Base-by-base conservation (phyloP, 768 basidiomycete species). In the Trichaptum fuscoviolaceum region DNA sequence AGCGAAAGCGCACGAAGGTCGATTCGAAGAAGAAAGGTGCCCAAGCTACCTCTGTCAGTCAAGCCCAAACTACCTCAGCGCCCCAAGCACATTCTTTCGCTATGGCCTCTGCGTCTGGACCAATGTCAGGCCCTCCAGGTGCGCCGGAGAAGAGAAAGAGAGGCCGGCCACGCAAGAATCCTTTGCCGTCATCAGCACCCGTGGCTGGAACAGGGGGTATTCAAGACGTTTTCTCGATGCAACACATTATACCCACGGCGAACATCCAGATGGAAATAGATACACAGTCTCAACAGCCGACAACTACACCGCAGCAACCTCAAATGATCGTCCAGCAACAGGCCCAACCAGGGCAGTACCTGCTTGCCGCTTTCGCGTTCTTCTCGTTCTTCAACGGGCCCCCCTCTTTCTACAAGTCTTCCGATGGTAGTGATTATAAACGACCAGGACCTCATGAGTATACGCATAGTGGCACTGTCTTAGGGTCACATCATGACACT, bases 311-410 rank as follows among this genome's bases (percentile, higher is more conserved):
- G 67, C 70, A 71, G 35, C 70, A 72, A 62, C 58, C 60, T 27
- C 68, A 71, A 20, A 67, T 64, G 57, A 34, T 52, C 7, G 30
- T 57, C 9, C 68, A 65, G 66, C 65, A 17, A 69, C 42, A 63
- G 63, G 59, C 27, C 18, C 66, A 64, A 36, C 65, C 65, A 35
- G 66, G 67, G 58, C 91, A 92, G 68, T 93, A 90, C 74, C 87
- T 94, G 63, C 85, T 95, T 61, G 92, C 91, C 27, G 86, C 86
- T 27, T 94, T 94, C 71, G 90, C 91, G 0, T 81, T 94, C 64
- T 92, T 95, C 78, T 93, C 91, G 0, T 90, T 94, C 77, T 91
- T 93, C 80, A 92, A 91, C 71, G 90, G 88, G 0, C 87, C 90
- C 1, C 82, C 87, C 0, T 80, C 84, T 0, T 75, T 76, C 2